These are phyloP conservation scores for Scytalidium lignicola DNA, from an alignment of 2,329 filamentous ascomycete species.

Conservation along the genomic window DNA sequence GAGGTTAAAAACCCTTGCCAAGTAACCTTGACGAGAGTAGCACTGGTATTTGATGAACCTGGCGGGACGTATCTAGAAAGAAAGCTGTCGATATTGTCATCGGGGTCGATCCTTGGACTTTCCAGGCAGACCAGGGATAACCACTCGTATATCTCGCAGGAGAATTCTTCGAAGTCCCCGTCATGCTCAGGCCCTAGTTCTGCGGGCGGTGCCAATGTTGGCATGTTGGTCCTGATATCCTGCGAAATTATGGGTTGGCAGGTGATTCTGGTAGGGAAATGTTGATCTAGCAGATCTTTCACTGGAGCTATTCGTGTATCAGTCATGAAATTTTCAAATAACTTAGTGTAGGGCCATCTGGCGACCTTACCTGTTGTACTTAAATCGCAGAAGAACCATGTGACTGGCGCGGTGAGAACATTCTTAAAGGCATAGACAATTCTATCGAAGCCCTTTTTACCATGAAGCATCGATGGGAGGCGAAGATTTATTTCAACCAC, in stretches of 20 bases:
- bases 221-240: slow-evolving; percentile 25
- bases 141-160: slow-evolving; percentile 68
- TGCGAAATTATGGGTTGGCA: slow-evolving; percentile 25
- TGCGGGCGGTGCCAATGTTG: slow-evolving; percentile 22
- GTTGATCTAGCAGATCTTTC: slow-evolving; percentile 44
- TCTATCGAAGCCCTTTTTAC: slow-evolving; percentile 77
- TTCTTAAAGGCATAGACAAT: slow-evolving; percentile 74
- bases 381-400: slow-evolving; percentile 75
- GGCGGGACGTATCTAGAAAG: slow-evolving; percentile 64
- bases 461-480: slow-evolving; percentile 69
- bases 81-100: slow-evolving; percentile 61
- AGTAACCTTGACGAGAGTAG: slow-evolving; percentile 43
- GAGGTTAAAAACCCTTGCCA: slow-evolving; percentile 56
- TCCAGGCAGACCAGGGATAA: slow-evolving; percentile 60
- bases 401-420: slow-evolving; percentile 60
- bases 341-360: background rate
- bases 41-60: slow-evolving; percentile 11
- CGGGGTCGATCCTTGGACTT: slow-evolving; percentile 55
- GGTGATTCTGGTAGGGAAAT: slow-evolving; percentile 39
- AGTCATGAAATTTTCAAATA: background rate
- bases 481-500: slow-evolving; percentile 75
- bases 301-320: slow-evolving; percentile 35
- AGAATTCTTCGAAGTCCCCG: slow-evolving; percentile 56
- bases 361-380: slow-evolving; percentile 37
- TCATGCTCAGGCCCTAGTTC: slow-evolving; percentile 30